Percentiles rank a stretch among this genome's conserved stretches.
These are phyloP conservation scores for Bruguiera sexangula DNA, from an alignment of 345 rosid species.

Conservation along the genomic window DNA sequence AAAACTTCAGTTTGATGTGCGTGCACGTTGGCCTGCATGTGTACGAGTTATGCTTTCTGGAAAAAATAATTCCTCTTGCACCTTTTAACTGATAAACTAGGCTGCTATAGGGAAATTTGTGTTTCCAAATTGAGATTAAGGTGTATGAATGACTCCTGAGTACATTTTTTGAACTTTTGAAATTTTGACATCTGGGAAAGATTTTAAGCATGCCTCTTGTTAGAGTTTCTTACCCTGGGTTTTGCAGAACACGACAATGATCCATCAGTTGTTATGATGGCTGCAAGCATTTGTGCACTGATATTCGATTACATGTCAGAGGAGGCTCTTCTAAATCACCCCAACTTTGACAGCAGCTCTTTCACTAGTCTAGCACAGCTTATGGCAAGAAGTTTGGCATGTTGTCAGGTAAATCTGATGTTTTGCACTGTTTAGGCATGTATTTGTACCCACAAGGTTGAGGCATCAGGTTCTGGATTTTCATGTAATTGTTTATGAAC, in stretches of 20 bases:
- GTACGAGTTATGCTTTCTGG: no score
- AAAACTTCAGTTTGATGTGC: not conserved
- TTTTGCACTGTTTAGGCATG: not conserved
- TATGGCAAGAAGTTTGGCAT: conserved; percentile 55
- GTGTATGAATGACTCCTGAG: not conserved
- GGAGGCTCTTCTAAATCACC: conserved; percentile 57
- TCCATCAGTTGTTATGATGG: conserved; percentile 57
- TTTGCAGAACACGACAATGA: conserved; percentile 49
- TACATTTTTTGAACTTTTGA: not conserved
- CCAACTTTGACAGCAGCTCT: conserved; percentile 35
- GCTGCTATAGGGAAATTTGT: no score
- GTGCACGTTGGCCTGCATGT: no score
- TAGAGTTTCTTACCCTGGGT: not conserved
- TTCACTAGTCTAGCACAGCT: conserved; percentile 42
- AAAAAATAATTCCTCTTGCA: no score
- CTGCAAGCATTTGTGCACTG: conserved; percentile 70
- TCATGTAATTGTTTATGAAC: not conserved
- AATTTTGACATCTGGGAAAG: not conserved
- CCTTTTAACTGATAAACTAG: no score
- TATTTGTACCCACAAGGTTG: not conserved
- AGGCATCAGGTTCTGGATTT: not conserved
- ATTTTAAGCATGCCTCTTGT: not conserved
- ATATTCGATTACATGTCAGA: conserved; percentile 69
- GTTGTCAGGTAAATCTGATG: conserved; percentile 41
- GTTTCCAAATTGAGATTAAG: conserved; percentile 7